Percentiles rank a stretch among this genome's conserved stretches.
These are phyloP conservation scores for Phytomonas sp. DNA, from an alignment of 208 protist species.

Conservation along the genomic window DNA sequence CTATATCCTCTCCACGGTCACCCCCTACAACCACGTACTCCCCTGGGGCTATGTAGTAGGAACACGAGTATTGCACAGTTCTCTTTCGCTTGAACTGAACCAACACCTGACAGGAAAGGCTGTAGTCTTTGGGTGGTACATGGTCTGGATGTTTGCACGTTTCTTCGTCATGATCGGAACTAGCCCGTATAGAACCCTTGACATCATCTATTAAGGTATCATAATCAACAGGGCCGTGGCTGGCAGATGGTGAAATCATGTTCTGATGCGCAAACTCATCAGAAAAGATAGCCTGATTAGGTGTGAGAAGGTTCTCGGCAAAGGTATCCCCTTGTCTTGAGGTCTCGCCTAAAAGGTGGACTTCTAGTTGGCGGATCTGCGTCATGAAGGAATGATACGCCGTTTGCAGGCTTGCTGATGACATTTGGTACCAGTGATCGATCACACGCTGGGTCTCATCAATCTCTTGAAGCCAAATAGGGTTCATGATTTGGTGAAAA, in stretches of 20 bases:
- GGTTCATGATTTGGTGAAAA: constrained; percentile 17
- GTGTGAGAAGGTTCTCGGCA: not conserved
- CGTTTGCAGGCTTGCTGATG: constrained; percentile 24
- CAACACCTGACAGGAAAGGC: constrained; percentile 78
- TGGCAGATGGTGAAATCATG: constrained; percentile 45
- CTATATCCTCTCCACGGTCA: constrained; percentile 89
- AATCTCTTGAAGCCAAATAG: constrained; percentile 45
- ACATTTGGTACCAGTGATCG: constrained; percentile 53
- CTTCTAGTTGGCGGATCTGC: constrained; percentile 49
- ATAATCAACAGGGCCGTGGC: constrained; percentile 41
- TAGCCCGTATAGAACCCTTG: not conserved
- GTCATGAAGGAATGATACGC: constrained; percentile 30
- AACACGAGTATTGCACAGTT: constrained; percentile 74
- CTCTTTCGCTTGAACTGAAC: constrained; percentile 88
- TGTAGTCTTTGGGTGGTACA: constrained; percentile 40
- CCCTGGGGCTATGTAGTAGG: constrained; percentile 63
- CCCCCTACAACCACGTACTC: constrained; percentile 88
- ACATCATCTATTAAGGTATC: constrained; percentile 44
- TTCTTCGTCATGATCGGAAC: not conserved
- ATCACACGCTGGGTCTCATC: constrained; percentile 54
- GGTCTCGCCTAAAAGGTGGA: constrained; percentile 21
- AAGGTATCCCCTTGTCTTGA: not conserved
- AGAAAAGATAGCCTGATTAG: not conserved
- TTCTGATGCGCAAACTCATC: not conserved
- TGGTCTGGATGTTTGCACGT: not conserved